A percentile compares a stretch with the other conserved stretches of the same genome.
Conservation (phyloP, 2,329 filamentous ascomycete genomes). For the Xylaria sp. region DNA sequence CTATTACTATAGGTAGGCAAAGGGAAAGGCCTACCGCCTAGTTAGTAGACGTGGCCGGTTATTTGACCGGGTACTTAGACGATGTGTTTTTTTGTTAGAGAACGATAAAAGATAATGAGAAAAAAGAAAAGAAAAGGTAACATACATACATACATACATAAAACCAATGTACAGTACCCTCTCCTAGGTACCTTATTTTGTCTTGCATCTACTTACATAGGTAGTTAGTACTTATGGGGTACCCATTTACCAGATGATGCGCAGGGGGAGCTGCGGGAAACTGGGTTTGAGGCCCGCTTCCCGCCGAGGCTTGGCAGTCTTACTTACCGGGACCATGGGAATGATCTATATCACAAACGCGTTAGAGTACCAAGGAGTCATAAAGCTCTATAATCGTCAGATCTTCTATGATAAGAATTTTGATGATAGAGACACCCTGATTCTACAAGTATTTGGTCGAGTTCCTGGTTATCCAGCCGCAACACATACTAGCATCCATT, state of each 20-base stretch:
- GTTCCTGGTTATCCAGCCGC: too few relatives aligned
- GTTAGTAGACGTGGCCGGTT: neutral
- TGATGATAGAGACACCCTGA: too few relatives aligned
- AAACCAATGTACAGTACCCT: too few relatives aligned
- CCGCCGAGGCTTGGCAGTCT: neutral
- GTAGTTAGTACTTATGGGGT: neutral
- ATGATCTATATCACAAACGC: neutral
- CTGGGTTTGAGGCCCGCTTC: slow-evolving; percentile 6
- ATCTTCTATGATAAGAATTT: too few relatives aligned
- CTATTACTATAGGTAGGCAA: neutral
- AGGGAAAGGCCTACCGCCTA: neutral
- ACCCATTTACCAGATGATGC: neutral
- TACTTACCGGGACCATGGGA: neutral
- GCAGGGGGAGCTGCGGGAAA: slow-evolving; percentile 2
- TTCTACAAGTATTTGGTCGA: too few relatives aligned
- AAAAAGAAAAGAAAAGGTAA: too few relatives aligned
- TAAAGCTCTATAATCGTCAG: too few relatives aligned
- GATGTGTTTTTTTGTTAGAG: too few relatives aligned
- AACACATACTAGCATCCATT: too few relatives aligned
- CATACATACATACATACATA: too few relatives aligned
- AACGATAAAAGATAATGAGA: too few relatives aligned
- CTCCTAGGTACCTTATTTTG: too few relatives aligned
- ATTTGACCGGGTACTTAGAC: neutral
- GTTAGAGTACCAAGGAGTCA: neutral
- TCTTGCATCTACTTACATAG: neutral